Evolutionary conservation across 2,329 filamentous ascomycete species (phyloP), one percentile per base, ranked within the genome.

Genomic region (Aspergillus sp.): DNA sequence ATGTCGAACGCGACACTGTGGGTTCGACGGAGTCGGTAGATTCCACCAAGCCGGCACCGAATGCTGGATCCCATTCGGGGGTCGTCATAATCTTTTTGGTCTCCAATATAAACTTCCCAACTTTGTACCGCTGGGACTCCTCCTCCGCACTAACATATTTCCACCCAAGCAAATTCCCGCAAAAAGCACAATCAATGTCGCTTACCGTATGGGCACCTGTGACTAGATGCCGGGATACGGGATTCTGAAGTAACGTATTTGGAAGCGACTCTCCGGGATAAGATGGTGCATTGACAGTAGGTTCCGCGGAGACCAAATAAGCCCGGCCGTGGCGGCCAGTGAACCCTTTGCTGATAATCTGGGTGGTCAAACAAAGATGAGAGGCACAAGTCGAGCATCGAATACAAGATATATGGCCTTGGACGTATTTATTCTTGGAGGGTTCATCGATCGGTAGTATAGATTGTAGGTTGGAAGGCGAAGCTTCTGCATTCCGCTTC

Each of bases 31-130:
- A 25, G 5, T 15, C 37, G 31, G 45, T 33, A 25, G 48, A 25
- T 15, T 55, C 43, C n/a, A 52, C n/a, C 4, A 52, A 48, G n/a
- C 60, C 46, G 12, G 55, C 31, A 43, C 55, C 43, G 12, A 65
- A 62, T 15, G 66, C 57, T 14, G 69, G 68, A 59, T 86, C 84
- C 85, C 85, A 87, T 19, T 72, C 79, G 17, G 77, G 75, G 15
- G 75, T 74, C 31, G 77, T 72, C 23, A 77, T 79, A 8, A 85
- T 81, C 53, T 80, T 75, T 70, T 81, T 84, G 44, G 84, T 86
- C 70, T 88, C 85, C 27, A 88, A 70, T 27, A 88, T 88, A 62
- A 84, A 87, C 67, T 87, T 87, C n/a, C 85, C 85, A 2, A 87
- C 82, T 66, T 88, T 88, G 66, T 88, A 88, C 55, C 79, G 76